Percentiles rank a stretch among this genome's conserved stretches.
Conservation (phyloP, 2,329 filamentous ascomycete species). For the Trichophyton rubrum region DNA sequence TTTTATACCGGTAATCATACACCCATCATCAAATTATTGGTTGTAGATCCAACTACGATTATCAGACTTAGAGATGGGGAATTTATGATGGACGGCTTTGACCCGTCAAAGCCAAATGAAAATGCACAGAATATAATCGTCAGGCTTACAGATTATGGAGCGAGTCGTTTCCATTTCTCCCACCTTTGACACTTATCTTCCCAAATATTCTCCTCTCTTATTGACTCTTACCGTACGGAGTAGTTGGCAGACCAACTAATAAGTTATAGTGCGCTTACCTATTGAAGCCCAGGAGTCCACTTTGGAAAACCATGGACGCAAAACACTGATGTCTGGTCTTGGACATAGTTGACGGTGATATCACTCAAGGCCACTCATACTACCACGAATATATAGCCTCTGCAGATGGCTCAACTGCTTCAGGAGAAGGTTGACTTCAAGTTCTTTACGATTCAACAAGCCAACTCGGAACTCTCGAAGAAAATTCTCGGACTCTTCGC, state of each 20-base stretch:
- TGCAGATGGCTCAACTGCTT: slow-evolving; percentile 12
- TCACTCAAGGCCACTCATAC: background rate
- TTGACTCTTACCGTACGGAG: slow-evolving; percentile 1
- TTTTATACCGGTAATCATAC: slow-evolving; percentile 12
- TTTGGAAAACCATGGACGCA: slow-evolving; percentile 14
- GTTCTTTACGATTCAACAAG: slow-evolving; percentile 13
- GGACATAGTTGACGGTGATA: slow-evolving; percentile 14
- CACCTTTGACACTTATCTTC: background rate
- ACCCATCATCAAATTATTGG: background rate
- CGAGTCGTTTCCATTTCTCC: slow-evolving; percentile 8
- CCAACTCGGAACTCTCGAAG: slow-evolving; percentile 9
- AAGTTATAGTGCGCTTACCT: slow-evolving; percentile 12
- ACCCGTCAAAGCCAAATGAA: slow-evolving; percentile 9
- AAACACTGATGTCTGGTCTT: slow-evolving; percentile 15
- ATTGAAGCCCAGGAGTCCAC: slow-evolving; percentile 13
- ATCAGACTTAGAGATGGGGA: slow-evolving; percentile 4
- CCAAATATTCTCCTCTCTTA: background rate
- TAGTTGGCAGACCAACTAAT: slow-evolving; percentile 12
- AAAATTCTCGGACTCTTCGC: slow-evolving; percentile 10
- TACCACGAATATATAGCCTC: background rate
- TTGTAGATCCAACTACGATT: slow-evolving; percentile 6
- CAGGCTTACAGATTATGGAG: slow-evolving; percentile 13
- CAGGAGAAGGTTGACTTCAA: slow-evolving; percentile 13
- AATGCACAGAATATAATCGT: slow-evolving; percentile 13
- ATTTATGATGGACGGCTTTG: too few species aligned